phyloP scores from a whole-genome alignment of 164 flowering plant genomes.

The Sedum album region DNA sequence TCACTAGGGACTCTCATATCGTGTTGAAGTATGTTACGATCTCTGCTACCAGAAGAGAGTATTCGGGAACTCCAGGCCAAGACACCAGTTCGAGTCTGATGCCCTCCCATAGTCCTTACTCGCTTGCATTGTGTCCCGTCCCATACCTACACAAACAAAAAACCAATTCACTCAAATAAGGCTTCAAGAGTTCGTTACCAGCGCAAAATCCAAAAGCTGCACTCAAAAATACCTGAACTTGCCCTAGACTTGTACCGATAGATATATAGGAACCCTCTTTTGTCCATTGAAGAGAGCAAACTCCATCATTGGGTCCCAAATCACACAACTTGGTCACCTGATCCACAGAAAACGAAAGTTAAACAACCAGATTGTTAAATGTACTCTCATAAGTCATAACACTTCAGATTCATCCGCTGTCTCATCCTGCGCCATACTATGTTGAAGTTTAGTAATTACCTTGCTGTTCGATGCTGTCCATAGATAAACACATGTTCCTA shows the following conservation, averaged over 20 bases:
- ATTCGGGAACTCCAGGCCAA: slow-evolving; percentile 90
- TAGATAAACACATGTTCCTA: slow-evolving; percentile 91
- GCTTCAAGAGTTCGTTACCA: not conserved
- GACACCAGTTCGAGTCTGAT: slow-evolving; percentile 92
- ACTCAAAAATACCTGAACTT: slow-evolving; percentile 61
- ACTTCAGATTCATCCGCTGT: not conserved
- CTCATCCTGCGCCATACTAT: not conserved
- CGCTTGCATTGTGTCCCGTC: slow-evolving; percentile 86
- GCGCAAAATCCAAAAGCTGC: not conserved
- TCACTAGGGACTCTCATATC: slow-evolving; percentile 83
- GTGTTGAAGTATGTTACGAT: slow-evolving; percentile 83
- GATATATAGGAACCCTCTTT: slow-evolving; percentile 92
- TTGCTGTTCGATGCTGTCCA: slow-evolving; percentile 96
- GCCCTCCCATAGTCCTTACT: slow-evolving; percentile 84
- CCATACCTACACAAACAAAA: slow-evolving; percentile 59
- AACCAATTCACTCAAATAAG: not conserved
- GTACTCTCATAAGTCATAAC: not conserved
- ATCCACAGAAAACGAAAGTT: not conserved
- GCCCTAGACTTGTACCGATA: slow-evolving; percentile 81
- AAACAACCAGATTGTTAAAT: not conserved
- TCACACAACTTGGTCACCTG: slow-evolving; percentile 97
- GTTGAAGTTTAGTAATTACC: slow-evolving; percentile 27
- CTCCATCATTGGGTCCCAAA: slow-evolving; percentile 78
- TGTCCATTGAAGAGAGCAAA: slow-evolving; percentile 94
- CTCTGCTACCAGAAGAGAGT: slow-evolving; percentile 94